Conservation (phyloP, 164 flowering plant species). For the Sextonia rubra region DNA sequence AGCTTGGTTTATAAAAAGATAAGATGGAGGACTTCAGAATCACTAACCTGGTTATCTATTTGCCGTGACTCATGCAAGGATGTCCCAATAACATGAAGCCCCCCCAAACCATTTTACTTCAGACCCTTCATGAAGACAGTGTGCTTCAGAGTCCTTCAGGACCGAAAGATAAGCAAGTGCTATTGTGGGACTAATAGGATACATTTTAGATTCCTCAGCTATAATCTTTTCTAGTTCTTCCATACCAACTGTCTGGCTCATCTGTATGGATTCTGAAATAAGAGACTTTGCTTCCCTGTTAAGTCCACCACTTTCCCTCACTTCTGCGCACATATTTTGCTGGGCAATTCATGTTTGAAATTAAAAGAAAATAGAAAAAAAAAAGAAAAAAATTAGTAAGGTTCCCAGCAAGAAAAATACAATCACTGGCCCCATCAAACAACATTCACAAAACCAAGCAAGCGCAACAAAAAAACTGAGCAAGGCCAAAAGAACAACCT, state of each 20-base stretch:
- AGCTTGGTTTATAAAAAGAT: too few species aligned
- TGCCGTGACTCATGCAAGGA: conserved; percentile 94
- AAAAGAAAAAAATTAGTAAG: too few species aligned
- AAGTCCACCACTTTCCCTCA: conserved; percentile 68
- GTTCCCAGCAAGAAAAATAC: too few species aligned
- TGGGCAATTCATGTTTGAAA: conserved; percentile 19
- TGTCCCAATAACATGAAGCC: conserved; percentile 98
- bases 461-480: too few species aligned
- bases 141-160: conserved; percentile 74
- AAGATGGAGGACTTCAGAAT: not conserved
- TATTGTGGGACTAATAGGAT: conserved; percentile 76
- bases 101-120: conserved; percentile 92
- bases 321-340: conserved; percentile 71
- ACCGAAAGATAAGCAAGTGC: conserved; percentile 75
- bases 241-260: conserved; percentile 60
- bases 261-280: conserved; percentile 64
- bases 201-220: conserved; percentile 60
- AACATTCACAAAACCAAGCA: too few species aligned
- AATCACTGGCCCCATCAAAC: too few species aligned
- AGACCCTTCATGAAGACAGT: conserved; percentile 70
- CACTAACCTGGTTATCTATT: conserved; percentile 89
- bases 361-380: not conserved
- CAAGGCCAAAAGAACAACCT: too few species aligned
- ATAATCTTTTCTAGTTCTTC: conserved; percentile 59
- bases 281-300: conserved; percentile 59